Base-by-base conservation (phyloP, 192 early-diverging fungal species). In the Backusella liffmaniae region DNA sequence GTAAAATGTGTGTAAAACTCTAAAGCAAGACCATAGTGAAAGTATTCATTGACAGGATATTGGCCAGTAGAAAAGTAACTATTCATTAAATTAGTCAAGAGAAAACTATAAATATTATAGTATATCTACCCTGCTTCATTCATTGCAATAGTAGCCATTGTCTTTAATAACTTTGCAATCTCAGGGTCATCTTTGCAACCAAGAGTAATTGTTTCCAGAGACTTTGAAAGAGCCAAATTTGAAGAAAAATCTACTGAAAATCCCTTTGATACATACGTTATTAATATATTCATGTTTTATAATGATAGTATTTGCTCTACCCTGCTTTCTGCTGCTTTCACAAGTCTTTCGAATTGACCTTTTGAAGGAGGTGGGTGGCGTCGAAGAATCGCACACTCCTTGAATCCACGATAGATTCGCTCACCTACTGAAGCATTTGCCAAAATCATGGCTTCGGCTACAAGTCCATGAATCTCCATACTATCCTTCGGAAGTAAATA, bases 1-100 rank as follows among this genome's bases (percentile, higher is more conserved):
- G 93, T 94, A 79, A 93, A 94, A 77, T 94, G 93, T n/a, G 93
- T 94, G 77, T 94, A 94, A 69, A 84, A 90, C 6, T 88, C 90
- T 46, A 92, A 77, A 1, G 93, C 93, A 72, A 94, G 78, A 62
- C 93, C 93, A 73, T 94, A 94, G 80, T 94, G 93, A 42, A 77
- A 80, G 75, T 88, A 91, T 26, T 87, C 80, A 59, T 80, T 73
- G 15, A 84, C 77, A n/a, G 67, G 29, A 13, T 44, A 73, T 9
- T 83, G 79, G 16, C 91, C 89, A 0, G 91, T 86, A 1, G 90
- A 91, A 72, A 94, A 87, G 73, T 94, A 94, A 23, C 86, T 87
- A 44, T 26, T 29, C 12, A 49, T 44, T n/a, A 16, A 44, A 21
- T 46, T 32, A 39, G 37, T 7, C 1, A 39, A 39, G 4, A 66